Evolutionary conservation across 2,329 filamentous ascomycete species (phyloP), one percentile per base, ranked within the genome.

Genomic region (Colletotrichum cereale): DNA sequence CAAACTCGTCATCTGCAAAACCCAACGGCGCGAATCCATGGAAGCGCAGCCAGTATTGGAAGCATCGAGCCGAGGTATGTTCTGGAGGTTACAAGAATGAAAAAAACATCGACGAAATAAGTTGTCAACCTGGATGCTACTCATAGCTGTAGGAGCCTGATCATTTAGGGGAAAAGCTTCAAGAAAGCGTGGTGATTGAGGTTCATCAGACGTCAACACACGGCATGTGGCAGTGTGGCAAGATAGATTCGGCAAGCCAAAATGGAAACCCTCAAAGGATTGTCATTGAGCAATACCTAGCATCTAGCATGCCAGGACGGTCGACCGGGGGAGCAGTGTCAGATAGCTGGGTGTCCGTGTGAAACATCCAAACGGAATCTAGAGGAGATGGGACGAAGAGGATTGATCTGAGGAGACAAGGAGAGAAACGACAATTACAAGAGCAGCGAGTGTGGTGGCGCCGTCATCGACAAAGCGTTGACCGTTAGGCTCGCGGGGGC

Each of bases 301-400:
- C 34, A 52, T 31, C 21, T 44, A 50, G 42, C 31, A 31, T 57
- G 53, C 52, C n/a, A 21, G 8, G 42, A 44, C 18, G 21, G 42
- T n/a, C 7, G 44, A n/a, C 21, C 10, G 42, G 42, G 21, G 21
- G 21, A 6, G 44, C 10, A 11, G 44, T 24, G 44, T n/a, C 42
- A n/a, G 18, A 44, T 44, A 42, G 18, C 16, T 16, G 26, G 63
- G 52, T 40, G 44, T 61, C 38, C 18, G 31, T 53, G 48, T 71
- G 63, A 62, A 67, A 67, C 63, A 67, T 34, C 40, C 24, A 61
- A 31, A 47, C n/a, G 48, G 31, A 31, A 38, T 55, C 62, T n/a
- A n/a, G 44, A 34, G 42, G 24, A 57, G 38, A 71, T 71, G 62
- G 62, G 67, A 71, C 26, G 56, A 71, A 61, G 47, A 48, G n/a